Evolutionary conservation across 345 rosid genomes (phyloP).

Genomic region (Citrus australasica): DNA sequence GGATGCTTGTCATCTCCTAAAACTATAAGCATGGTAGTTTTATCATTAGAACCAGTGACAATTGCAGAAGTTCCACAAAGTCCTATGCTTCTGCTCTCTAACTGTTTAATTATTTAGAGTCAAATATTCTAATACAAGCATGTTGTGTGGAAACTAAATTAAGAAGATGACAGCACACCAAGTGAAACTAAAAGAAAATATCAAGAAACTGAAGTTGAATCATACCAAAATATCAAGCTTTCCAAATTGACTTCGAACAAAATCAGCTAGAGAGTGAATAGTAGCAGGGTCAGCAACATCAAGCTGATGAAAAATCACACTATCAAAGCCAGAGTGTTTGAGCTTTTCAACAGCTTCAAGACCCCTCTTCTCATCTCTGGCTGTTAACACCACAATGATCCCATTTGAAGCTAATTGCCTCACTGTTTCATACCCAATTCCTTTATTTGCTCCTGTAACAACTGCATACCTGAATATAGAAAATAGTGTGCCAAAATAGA

Average conservation of each 20-base stretch:
- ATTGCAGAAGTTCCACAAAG: no score
- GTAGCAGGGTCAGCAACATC: conserved; percentile 38
- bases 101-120: no score
- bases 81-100: no score
- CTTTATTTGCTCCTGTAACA: conserved; percentile 20
- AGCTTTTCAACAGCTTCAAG: conserved; percentile 21
- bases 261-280: conserved; percentile 32
- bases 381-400: conserved; percentile 17
- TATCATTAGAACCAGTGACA: neutral
- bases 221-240: conserved; percentile 12
- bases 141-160: no score
- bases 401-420: conserved; percentile 22
- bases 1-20: neutral
- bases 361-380: conserved; percentile 23
- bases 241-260: conserved; percentile 11
- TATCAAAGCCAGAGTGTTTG: conserved; percentile 11
- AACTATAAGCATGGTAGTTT: neutral
- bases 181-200: neutral
- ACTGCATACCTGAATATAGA: conserved; percentile 34
- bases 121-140: no score
- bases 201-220: no score
- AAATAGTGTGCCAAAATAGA: neutral
- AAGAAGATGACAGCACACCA: no score
- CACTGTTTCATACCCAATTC: conserved; percentile 19
- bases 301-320: conserved; percentile 36